A percentile compares a stretch with the other conserved stretches of the same genome.
Conservation (phyloP, 164 flowering plant species). For the Paratinospora sagittata region DNA sequence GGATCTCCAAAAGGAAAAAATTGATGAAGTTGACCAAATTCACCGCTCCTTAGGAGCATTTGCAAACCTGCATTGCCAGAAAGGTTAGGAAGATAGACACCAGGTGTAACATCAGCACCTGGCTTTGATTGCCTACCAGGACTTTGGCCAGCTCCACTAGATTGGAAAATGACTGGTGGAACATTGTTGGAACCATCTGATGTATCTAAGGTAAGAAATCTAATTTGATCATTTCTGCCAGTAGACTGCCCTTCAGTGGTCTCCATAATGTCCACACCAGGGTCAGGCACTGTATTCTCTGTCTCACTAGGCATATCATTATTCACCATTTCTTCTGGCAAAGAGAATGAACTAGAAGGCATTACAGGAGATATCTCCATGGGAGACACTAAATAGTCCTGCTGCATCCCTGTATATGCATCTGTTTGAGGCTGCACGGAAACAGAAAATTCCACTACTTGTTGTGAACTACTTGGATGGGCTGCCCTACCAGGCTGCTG, state of each 20-base stretch:
- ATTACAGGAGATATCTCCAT: conserved; percentile 29
- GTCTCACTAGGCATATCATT: conserved; percentile 27
- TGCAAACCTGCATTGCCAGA: conserved; percentile 22
- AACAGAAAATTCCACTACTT: conserved; percentile 42
- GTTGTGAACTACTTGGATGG: conserved; percentile 32
- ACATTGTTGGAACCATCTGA: conserved; percentile 12
- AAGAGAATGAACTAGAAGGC: conserved; percentile 35
- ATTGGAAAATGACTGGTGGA: conserved; percentile 8
- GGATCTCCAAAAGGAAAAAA: conserved; percentile 54
- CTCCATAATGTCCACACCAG: conserved; percentile 42
- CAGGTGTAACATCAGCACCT: conserved; percentile 17
- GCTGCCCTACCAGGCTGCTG: conserved; percentile 31
- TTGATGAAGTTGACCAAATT: conserved; percentile 37
- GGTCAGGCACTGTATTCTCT: conserved; percentile 34
- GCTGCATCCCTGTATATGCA: conserved; percentile 48
- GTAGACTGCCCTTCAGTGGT: conserved; percentile 37
- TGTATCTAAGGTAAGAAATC: conserved; percentile 14
- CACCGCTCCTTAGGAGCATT: conserved; percentile 29
- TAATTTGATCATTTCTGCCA: conserved; percentile 22
- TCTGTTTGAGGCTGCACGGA: conserved; percentile 50
- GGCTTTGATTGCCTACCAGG: conserved; percentile 13
- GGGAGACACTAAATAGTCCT: conserved; percentile 57
- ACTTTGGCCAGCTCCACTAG: conserved; percentile 13
- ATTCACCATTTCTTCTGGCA: conserved; percentile 30
- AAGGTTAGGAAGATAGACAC: conserved; percentile 20